Evolutionary conservation across 345 rosid species (phyloP).

Genomic region (Salix viminalis): DNA sequence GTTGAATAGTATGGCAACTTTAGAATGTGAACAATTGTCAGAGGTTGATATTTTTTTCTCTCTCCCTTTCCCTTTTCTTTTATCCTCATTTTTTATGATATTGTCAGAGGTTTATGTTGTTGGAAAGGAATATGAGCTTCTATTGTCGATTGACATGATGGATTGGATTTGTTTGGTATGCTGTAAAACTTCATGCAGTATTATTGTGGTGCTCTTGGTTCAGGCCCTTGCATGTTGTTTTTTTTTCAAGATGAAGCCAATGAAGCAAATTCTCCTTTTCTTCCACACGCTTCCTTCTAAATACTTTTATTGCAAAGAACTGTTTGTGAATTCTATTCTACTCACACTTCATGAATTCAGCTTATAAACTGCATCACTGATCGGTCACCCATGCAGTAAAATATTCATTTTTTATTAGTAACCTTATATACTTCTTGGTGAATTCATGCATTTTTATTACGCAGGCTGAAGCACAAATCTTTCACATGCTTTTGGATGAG

Average conservation of each 20-base stretch:
- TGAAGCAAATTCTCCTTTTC: too few relatives aligned
- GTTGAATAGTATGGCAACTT: constrained; percentile 14
- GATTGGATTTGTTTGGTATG: too few relatives aligned
- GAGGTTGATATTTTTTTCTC: constrained; percentile 23
- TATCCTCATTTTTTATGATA: not conserved
- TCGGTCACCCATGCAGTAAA: not conserved
- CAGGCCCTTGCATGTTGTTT: too few relatives aligned
- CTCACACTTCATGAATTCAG: not conserved
- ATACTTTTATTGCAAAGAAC: too few relatives aligned
- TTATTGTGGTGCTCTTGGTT: too few relatives aligned
- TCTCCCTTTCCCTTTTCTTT: not conserved
- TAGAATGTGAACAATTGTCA: constrained; percentile 30
- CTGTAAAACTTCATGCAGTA: too few relatives aligned
- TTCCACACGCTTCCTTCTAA: too few relatives aligned
- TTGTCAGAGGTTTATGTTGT: too few relatives aligned
- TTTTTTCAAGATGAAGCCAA: too few relatives aligned
- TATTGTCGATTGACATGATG: too few relatives aligned
- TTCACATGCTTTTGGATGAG: constrained; percentile 41
- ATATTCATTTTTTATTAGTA: constrained; percentile 1
- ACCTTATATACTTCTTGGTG: not conserved
- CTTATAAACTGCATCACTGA: not conserved
- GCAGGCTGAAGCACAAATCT: constrained; percentile 40
- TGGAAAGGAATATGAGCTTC: too few relatives aligned
- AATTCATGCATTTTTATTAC: not conserved
- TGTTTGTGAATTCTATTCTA: not conserved